Conservation (phyloP, 2,329 filamentous ascomycete genomes). For the Penicillium sp. region DNA sequence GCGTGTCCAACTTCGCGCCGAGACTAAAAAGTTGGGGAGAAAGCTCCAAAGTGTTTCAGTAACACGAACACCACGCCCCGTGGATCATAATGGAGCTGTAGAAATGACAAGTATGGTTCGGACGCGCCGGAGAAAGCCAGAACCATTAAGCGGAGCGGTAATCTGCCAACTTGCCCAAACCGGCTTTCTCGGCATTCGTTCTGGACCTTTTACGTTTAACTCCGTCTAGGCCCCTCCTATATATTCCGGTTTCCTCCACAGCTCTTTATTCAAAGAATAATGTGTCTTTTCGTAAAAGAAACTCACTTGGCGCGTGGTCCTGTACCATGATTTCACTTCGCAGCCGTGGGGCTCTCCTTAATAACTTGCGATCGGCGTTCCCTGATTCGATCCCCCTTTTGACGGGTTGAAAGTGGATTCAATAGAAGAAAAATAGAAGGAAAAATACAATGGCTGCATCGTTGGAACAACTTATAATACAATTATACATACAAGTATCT, state of each 20-base stretch:
- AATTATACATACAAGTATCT: not conserved
- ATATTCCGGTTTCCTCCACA: not conserved
- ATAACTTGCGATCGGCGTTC: constrained; percentile 14
- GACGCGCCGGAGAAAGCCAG: constrained; percentile 21
- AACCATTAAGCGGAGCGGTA: constrained; percentile 17
- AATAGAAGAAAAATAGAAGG: not conserved
- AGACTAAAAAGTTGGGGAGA: not conserved
- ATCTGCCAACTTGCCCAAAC: constrained; percentile 9
- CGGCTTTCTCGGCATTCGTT: constrained; percentile 6
- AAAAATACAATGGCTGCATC: constrained; percentile 1
- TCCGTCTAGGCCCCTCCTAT: not conserved
- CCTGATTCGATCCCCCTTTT: constrained; percentile 15
- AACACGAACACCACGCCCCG: not conserved
- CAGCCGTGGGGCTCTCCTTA: constrained; percentile 14
- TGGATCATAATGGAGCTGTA: constrained; percentile 12
- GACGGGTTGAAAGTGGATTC: not conserved
- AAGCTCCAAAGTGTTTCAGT: not conserved
- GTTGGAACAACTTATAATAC: constrained; percentile 5
- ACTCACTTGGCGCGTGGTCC: not conserved
- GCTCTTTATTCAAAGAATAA: not conserved
- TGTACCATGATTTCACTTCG: constrained; percentile 14
- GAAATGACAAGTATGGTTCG: constrained; percentile 24
- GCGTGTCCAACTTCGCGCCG: not conserved
- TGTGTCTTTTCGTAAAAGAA: not conserved
- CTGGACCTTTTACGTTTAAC: not conserved